These are phyloP conservation scores for Exobasidium cylindrosporum DNA, from an alignment of 1,284 basidiomycete species.

Conservation along the genomic window DNA sequence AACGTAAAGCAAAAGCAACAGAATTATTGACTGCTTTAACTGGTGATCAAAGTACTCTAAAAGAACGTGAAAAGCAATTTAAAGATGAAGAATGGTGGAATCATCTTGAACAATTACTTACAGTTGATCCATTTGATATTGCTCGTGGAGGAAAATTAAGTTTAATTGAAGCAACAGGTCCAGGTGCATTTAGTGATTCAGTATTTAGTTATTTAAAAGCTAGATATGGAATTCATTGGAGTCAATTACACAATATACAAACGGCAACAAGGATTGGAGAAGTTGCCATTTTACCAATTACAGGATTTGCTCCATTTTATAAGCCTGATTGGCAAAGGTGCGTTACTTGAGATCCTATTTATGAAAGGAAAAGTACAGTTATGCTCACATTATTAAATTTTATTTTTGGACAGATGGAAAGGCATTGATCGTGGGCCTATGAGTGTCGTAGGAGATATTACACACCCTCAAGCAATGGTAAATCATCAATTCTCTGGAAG, in stretches of 20 bases:
- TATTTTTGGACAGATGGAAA: not conserved
- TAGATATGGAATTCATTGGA: slow-evolving; percentile 8
- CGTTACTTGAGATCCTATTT: no score
- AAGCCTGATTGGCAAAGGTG: slow-evolving; percentile 9
- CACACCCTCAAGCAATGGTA: slow-evolving; percentile 10
- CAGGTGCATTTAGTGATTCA: slow-evolving; percentile 6
- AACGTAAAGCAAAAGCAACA: slow-evolving; percentile 1
- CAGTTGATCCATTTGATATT: slow-evolving; percentile 4
- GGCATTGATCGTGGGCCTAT: not conserved
- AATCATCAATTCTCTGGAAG: slow-evolving; percentile 9
- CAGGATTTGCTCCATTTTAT: slow-evolving; percentile 3
- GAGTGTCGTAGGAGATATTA: slow-evolving; percentile 3
- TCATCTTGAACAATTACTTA: not conserved
- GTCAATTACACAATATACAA: slow-evolving; percentile 6
- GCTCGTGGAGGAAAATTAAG: not conserved
- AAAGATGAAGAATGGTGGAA: slow-evolving; percentile 2
- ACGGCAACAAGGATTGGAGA: slow-evolving; percentile 6
- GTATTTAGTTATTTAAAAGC: slow-evolving; percentile 7
- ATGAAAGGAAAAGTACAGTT: no score
- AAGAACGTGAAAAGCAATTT: not conserved
- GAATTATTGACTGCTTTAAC: not conserved
- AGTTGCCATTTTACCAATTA: slow-evolving; percentile 5
- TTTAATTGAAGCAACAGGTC: slow-evolving; percentile 9
- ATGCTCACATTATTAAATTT: no score
- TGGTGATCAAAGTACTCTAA: not conserved